A percentile compares a stretch with the other conserved stretches of the same genome.
phyloP scores from a whole-genome alignment of 495 filamentous ascomycete species.

The Penicillium antarcticum region DNA sequence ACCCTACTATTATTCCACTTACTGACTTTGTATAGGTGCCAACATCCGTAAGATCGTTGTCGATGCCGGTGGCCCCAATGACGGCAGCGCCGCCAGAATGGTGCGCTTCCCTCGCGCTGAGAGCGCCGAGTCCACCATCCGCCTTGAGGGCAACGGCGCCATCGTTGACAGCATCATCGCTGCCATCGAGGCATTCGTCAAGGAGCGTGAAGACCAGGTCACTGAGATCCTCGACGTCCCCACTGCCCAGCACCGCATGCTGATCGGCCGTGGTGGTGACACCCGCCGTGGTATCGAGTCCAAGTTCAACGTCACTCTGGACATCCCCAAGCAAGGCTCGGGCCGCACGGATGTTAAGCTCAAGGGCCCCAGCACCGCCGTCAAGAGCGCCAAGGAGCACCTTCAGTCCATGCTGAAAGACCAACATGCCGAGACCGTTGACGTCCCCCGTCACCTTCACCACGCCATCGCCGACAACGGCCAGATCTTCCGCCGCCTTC shows the following conservation, averaged over 20 bases:
- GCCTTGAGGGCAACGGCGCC: slow-evolving; percentile 74
- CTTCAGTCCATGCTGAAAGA: slow-evolving; percentile 78
- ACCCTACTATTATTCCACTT: slow-evolving; percentile 1
- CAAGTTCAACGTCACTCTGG: slow-evolving; percentile 82
- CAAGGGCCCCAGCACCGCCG: slow-evolving; percentile 68
- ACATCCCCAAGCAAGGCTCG: slow-evolving; percentile 80
- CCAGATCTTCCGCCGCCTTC: slow-evolving; percentile 83
- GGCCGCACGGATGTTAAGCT: slow-evolving; percentile 73
- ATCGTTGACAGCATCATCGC: slow-evolving; percentile 87
- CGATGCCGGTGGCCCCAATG: slow-evolving; percentile 83
- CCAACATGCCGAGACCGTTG: slow-evolving; percentile 79
- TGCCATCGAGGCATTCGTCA: slow-evolving; percentile 73
- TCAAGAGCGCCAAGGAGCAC: slow-evolving; percentile 81
- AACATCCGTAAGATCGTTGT: slow-evolving; percentile 84
- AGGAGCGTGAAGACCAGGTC: slow-evolving; percentile 74
- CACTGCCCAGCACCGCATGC: slow-evolving; percentile 78
- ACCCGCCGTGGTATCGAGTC: slow-evolving; percentile 81
- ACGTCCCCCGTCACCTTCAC: slow-evolving; percentile 76
- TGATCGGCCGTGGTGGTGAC: slow-evolving; percentile 91
- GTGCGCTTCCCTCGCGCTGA: slow-evolving; percentile 89
- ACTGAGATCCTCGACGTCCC: slow-evolving; percentile 75
- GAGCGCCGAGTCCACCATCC: slow-evolving; percentile 72
- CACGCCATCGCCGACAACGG: slow-evolving; percentile 85
- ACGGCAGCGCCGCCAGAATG: slow-evolving; percentile 74
- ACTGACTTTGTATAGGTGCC: slow-evolving; percentile 59